Evolutionary conservation across 768 basidiomycete species (phyloP), one percentile per base, ranked within the genome.

Genomic region (Kwoniella botswanensis): DNA sequence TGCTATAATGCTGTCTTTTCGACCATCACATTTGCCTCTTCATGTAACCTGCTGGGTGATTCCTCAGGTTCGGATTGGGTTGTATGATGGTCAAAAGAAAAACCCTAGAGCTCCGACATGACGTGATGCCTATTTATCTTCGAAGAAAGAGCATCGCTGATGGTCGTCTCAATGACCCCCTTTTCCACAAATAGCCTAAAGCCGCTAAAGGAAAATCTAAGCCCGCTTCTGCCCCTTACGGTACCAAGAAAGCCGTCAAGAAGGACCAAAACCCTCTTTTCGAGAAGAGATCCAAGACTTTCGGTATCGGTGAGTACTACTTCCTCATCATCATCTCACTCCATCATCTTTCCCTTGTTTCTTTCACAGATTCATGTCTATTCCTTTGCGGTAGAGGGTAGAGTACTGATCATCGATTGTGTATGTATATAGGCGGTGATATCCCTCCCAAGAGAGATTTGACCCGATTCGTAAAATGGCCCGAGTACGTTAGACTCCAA

Each of bases 401-500:
- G 13, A 12, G 1, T 6, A 17, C 35, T 60, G 6, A 4, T 10
- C 1, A n/a, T 58, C 24, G 15, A 53, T 61, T 69, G 5, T 53
- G 42, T 55, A 24, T 24, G 29, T 24, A n/a, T 21, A 68, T 0
- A 96, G 96, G 96, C 82, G 93, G 95, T 86, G 93, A 96, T 85
- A 88, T 98, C 79, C 92, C 91, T 79, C 95, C 91, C 81, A 88
- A 88, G 84, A 89, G 89, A 66, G 96, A 98, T 86, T 86, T 98
- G 75, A 96, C 93, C 69, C 93, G 95, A 84, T 98, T 98, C 87
- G 93, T 98, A 86, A 98, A 97, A 85, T 99, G 96, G 96, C 96
- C 96, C 77, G 93, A 95, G 87, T 98, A 98, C 82, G 90, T 98
- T 78, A 93, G 94, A 82, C 91, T 98, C 57, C 96, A 98, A 83